Evolutionary conservation across 2,329 filamentous ascomycete genomes (phyloP), one percentile per base, ranked within the genome.

Genomic region (Rhynchosporium agropyri): DNA sequence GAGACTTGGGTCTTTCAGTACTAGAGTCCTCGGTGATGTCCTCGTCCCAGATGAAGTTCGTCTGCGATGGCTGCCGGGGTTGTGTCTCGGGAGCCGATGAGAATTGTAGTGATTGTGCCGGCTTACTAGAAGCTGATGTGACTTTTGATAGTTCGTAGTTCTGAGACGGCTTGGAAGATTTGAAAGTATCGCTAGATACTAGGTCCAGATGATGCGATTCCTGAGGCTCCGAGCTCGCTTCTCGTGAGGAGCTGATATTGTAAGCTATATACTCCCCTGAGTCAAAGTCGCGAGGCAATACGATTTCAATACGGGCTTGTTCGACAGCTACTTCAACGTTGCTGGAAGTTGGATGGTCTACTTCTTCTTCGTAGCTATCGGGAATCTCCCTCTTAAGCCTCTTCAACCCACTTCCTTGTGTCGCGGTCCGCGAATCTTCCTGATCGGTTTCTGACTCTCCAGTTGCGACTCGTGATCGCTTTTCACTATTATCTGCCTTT

Each of bases 321-420:
- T 13, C n/a, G 13, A 3, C 15, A 13, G n/a, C 36, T 40, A 49
- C n/a, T 43, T n/a, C 8, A 26, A 28, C 28, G 38, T 8, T 12
- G 2, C 46, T 55, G 9, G 49, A 60, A 6, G 6, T 31, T 33
- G 33, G 20, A 15, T 51, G 8, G 28, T n/a, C 29, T 26, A 38
- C 26, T n/a, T 67, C 66, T 28, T 69, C 66, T 59, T 71, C 68
- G 68, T 70, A 71, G 36, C 64, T 69, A 64, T 72, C 69, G 42
- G 66, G 67, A 13, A 72, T 70, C 51, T 71, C 70, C 15, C 43
- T 46, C n/a, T 46, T n/a, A 4, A 26, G n/a, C 43, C n/a, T 8
- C 26, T 26, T 3, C 43, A 26, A 28, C 43, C n/a, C 43, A 46
- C 15, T n/a, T n/a, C 26, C 64, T 46, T 63, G 60, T 38, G 60